Base-by-base conservation (phyloP, 352 stramenopile genomes). In the Globisporangium carolinianum region DNA sequence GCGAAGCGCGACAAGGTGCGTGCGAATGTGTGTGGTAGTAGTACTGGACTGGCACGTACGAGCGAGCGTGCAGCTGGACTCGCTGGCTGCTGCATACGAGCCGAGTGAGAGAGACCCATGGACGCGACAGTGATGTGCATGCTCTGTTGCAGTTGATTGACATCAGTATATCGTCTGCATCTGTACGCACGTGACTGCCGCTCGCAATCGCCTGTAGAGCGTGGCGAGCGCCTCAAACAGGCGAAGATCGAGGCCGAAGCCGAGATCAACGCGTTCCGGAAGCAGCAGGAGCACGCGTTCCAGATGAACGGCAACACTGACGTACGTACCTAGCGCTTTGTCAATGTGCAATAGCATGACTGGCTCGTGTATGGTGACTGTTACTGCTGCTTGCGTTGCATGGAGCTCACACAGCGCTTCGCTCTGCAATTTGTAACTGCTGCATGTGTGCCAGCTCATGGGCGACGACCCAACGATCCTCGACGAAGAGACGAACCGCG, bases 241-340 rank as follows among this genome's bases (percentile, higher is more conserved):
- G 86, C 86, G 47, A 95, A 94, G 64, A 73, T 91, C 53, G 86
- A 95, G 61, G 84, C 86, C 4, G 84, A 95, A 58, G 81, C 80
- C 0, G 76, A 94, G 63, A 91, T 91, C 60, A 85, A 83, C 46
- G 83, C 80, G 12, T 95, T 89, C 69, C 79, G 84, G 47, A 85
- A 86, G 50, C 77, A 94, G 62, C 88, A 94, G 69, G 83, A 95
- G 66, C 83, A 83, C 56, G 72, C 73, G 6, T 95, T 92, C 73
- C 84, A 95, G 58, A 88, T 90, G 78, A 92, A 86, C 72, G 78
- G 67, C 65, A 89, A 89, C 61, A 89, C 74, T 46, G 79, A 92
- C 48, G 82, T 92, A 73, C 48, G 72, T 32, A 3, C 24, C 24
- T 3, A 32, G 24, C 24, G 24, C 24, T 32, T 2, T 32, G 24